Evolutionary conservation across 441 rosid species (phyloP), one percentile per base, ranked within the genome.

Genomic region (Dalechampia spathulata): DNA sequence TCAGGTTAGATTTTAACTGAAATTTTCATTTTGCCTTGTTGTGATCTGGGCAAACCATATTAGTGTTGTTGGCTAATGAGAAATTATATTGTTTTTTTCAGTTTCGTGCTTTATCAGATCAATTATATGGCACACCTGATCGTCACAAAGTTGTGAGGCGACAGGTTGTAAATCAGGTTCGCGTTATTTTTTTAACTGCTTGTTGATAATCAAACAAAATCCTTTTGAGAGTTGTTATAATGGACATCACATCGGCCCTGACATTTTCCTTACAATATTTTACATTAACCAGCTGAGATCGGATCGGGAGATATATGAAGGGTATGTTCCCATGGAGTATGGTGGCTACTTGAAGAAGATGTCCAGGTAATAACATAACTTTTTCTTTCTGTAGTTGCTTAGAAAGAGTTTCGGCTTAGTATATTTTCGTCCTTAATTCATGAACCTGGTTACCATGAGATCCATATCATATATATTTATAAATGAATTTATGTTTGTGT

Each of bases 101-200:
- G 97, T 90, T 90, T 57, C 94, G 86, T 52, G 96, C 97, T 60
- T 75, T 90, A 46, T 79, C 97, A 43, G 85, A 85, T 79, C 95
- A 90, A 65, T 71, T 85, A 15, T 71, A 76, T 66, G 55, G 55
- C 49, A 71, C 85, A n/a, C 79, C 94, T 45, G 98, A 85, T 46
- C 69, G 72, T 57, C 92, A 90, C 76, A 82, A 79, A 78, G 23
- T 26, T 39, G 83, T 87, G 52, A 78, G 97, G 65, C 70, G 66
- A 71, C 63, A 60, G 53, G 58, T 86, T 41, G 94, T 92, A 28
- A 71, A 77, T 50, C 96, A 90, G 97, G 98, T 94, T 64, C 62
- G 78, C 60, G 14, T 25, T 46, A 10, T 57, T 48, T 43, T n/a
- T 15, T n/a, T 17, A 43, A 16, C 28, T 34, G 22, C 6, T 57